Evolutionary conservation across 2,329 filamentous ascomycete genomes (phyloP), one percentile per base, ranked within the genome.

Genomic region (Gliomastix tumulicola): DNA sequence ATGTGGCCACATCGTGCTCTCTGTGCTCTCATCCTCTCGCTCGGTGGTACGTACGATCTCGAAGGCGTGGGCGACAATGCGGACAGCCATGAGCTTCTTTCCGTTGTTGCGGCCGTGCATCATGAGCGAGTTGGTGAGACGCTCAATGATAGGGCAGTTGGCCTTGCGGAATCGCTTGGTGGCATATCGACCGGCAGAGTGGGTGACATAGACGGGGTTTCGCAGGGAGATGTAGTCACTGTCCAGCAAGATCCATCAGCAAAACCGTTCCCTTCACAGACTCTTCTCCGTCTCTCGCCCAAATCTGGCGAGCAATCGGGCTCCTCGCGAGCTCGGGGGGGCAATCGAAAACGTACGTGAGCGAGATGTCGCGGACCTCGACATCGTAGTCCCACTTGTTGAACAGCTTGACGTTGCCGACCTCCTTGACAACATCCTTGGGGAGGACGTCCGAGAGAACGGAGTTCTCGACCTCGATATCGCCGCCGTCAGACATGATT

Each of bases 51-150:
- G 69, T 84, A 96, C 90, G 68, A 98, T 98, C 80, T 98, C 94
- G 74, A 98, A 98, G 60, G 90, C 73, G 79, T 98, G 92, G 56
- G 89, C 89, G 60, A 98, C 89, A 57, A 98, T 98, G 74, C 92
- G 88, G 69, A 97, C 90, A 65, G 92, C 94, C 89, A 94, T 96
- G 66, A 97, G 83, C 88, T 98, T 98, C 86, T 98, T 98, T 74
- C 92, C 92, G 86, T 96, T 98, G 87, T 98, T 98, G 75, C 92
- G 92, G 73, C 92, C 92, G 84, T 98, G 95, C 90, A 97, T 97
- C 94, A 98, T 98, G 68, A 98, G 84, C 44, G 92, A 97, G 86
- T 98, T 98, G 80, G 92, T 98, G 59, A 98, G 84, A 69, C 92
- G 90, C 86, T 98, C 92, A 66, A 98, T 96, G 83, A 98, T 97